Percentiles rank a stretch among this genome's conserved stretches.
Conservation (phyloP, 2,329 filamentous ascomycete species). For the Aspergillus ibericus region DNA sequence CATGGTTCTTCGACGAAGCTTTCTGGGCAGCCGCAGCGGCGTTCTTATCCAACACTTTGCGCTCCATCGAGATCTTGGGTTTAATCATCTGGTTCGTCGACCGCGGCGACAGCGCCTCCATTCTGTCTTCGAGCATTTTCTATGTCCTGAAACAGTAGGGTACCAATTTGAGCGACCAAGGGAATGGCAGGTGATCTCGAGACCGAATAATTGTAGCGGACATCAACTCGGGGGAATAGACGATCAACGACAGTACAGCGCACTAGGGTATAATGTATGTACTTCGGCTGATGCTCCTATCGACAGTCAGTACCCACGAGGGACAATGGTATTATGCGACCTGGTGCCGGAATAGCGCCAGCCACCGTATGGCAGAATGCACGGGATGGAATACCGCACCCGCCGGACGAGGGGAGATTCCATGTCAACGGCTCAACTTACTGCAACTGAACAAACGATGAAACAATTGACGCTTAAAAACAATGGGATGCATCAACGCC, state of each 20-base stretch:
- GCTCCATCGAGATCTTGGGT: constrained; percentile 42
- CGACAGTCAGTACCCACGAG: not conserved
- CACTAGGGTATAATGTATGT: constrained; percentile 19
- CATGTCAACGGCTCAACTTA: constrained; percentile 11
- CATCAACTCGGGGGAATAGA: constrained; percentile 21
- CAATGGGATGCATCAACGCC: constrained; percentile 30
- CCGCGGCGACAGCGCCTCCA: constrained; percentile 52
- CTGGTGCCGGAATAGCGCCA: not conserved
- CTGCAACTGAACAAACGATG: constrained; percentile 18
- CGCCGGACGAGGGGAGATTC: not conserved
- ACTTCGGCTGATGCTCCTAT: constrained; percentile 8
- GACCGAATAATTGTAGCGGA: constrained; percentile 18
- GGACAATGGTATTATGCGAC: constrained; percentile 1
- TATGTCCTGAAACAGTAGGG: constrained; percentile 1
- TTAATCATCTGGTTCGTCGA: constrained; percentile 50
- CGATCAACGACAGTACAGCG: constrained; percentile 13
- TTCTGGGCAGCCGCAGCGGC: constrained; percentile 32
- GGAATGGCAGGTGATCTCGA: constrained; percentile 1
- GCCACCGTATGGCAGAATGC: not conserved
- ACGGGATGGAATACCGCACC: not conserved
- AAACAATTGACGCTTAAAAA: constrained; percentile 29
- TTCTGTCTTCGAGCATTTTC: constrained; percentile 23
- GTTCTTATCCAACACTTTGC: constrained; percentile 41
- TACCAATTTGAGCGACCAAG: constrained; percentile 1
- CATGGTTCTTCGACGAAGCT: constrained; percentile 44